Evolutionary conservation across 345 rosid genomes (phyloP), one percentile per base, ranked within the genome.

Genomic region (Syzygium oleosum): DNA sequence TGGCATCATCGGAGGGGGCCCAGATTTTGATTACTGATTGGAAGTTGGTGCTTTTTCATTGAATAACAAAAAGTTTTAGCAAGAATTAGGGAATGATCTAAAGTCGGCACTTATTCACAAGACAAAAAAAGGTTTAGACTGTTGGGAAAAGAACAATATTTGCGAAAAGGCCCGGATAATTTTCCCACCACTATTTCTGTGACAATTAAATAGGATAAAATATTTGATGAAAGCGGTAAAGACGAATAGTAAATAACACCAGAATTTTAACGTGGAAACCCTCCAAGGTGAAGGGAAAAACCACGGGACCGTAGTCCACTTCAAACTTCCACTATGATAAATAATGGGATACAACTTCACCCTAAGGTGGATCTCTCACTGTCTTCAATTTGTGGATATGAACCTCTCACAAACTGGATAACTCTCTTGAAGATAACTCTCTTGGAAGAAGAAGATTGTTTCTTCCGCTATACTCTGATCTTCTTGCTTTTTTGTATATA

Each of bases 51-150:
- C 5, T 43, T 43, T 43, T 43, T 43, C 46, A 3, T 7, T 7
- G 1, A 6, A 43, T 43, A 43, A 43, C 46, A 43, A 43, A 43
- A 43, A 43, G 7, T 43, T 43, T 43, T 7, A 7, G 0, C 0
- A 12, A 2, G 29, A 15, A 25, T 59, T 27, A 0, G 12, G 1
- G 5, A n/a, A 14, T 29, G 0, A 59, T 0, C 5, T 1, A n/a
- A 59, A 59, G 31, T 27, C 11, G 63, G 63, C 1, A 2, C 10
- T 56, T 21, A 3, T 58, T 23, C 23, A 23, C n/a, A 13, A 58
- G 11, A 56, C 0, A 23, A 23, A 1, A 2, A 58, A 58, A 58
- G 63, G 14, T 2, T 58, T 58, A n/a, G 63, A n/a, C n/a, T n/a
- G n/a, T n/a, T n/a, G 17, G 16, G n/a, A n/a, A n/a, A 61, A 6